Evolutionary conservation across 2,329 filamentous ascomycete genomes (phyloP).

Genomic region (Aspergillus fumigatiaffinis): DNA sequence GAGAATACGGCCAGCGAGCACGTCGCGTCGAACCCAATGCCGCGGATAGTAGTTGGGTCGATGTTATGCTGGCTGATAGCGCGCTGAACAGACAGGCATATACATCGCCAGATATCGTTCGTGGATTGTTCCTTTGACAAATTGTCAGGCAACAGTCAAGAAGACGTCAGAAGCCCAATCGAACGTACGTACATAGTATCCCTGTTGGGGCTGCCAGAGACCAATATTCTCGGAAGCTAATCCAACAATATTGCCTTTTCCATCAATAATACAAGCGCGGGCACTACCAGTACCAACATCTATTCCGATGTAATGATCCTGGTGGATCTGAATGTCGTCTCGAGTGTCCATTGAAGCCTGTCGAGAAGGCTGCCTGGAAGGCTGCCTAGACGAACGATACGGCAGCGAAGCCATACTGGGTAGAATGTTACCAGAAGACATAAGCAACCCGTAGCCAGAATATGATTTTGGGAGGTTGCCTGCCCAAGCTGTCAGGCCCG

Average conservation of each 20-base stretch:
- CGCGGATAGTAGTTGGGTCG: slow-evolving; percentile 70
- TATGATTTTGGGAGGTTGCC: background rate
- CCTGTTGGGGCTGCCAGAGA: slow-evolving; percentile 72
- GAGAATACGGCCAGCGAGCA: slow-evolving; percentile 92
- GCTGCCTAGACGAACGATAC: slow-evolving; percentile 29
- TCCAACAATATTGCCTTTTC: slow-evolving; percentile 77
- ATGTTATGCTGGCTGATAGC: slow-evolving; percentile 79
- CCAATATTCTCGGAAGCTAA: slow-evolving; percentile 72
- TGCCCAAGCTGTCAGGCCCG: background rate
- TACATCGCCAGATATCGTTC: slow-evolving; percentile 91
- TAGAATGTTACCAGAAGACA: background rate
- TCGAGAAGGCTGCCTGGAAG: slow-evolving; percentile 30
- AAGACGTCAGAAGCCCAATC: background rate
- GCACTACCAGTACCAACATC: slow-evolving; percentile 96
- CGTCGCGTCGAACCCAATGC: slow-evolving; percentile 97
- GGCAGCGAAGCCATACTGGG: slow-evolving; percentile 30
- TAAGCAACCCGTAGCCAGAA: background rate
- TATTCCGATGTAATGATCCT: slow-evolving; percentile 72
- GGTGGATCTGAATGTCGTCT: slow-evolving; percentile 54
- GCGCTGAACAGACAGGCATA: slow-evolving; percentile 80
- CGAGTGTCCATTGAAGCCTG: slow-evolving; percentile 45
- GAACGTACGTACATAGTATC: slow-evolving; percentile 66
- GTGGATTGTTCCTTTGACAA: slow-evolving; percentile 84
- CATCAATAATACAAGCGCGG: slow-evolving; percentile 91
- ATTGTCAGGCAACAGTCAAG: slow-evolving; percentile 19